Percentiles rank a stretch among this genome's conserved stretches.
These are phyloP conservation scores for Apodospora peruviana DNA, from an alignment of 495 filamentous ascomycete species.

Conservation along the genomic window DNA sequence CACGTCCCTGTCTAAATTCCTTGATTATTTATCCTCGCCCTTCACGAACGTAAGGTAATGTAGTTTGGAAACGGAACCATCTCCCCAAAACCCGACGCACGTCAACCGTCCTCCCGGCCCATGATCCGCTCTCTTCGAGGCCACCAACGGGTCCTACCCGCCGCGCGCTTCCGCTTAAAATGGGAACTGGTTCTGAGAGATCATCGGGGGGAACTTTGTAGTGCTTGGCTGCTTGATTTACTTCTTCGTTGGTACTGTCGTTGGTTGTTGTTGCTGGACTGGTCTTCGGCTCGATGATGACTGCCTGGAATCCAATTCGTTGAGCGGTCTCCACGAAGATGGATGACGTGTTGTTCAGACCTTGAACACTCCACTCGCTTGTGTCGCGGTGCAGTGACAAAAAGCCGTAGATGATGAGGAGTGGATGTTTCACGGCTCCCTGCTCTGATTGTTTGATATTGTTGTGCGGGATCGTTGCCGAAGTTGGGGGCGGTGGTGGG, in stretches of 20 bases:
- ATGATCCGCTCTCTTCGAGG: slow-evolving; percentile 50
- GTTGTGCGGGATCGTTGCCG: background rate
- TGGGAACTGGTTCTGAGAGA: slow-evolving; percentile 54
- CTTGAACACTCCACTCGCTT: slow-evolving; percentile 79
- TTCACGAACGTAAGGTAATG: too few relatives aligned
- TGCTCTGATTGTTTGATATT: background rate
- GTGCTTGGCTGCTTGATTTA: too few relatives aligned
- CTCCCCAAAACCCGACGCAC: slow-evolving; percentile 57
- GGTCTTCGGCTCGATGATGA: slow-evolving; percentile 28
- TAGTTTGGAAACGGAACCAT: slow-evolving; percentile 70
- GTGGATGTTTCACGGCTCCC: slow-evolving; percentile 12
- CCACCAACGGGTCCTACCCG: slow-evolving; percentile 28
- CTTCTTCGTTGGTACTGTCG: slow-evolving; percentile 27
- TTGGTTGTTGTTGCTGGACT: background rate
- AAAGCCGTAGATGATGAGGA: slow-evolving; percentile 61
- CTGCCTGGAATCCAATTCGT: slow-evolving; percentile 27
- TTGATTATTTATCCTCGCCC: too few relatives aligned
- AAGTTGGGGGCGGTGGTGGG: slow-evolving; percentile 15
- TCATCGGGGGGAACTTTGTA: too few relatives aligned
- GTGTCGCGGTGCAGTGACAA: slow-evolving; percentile 65
- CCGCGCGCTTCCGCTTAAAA: slow-evolving; percentile 57
- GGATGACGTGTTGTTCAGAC: slow-evolving; percentile 64
- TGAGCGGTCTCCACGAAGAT: slow-evolving; percentile 59
- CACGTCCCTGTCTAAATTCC: too few relatives aligned
- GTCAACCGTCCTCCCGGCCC: slow-evolving; percentile 63